Evolutionary conservation across 495 filamentous ascomycete species (phyloP).

Genomic region (Choiromyces venosus): DNA sequence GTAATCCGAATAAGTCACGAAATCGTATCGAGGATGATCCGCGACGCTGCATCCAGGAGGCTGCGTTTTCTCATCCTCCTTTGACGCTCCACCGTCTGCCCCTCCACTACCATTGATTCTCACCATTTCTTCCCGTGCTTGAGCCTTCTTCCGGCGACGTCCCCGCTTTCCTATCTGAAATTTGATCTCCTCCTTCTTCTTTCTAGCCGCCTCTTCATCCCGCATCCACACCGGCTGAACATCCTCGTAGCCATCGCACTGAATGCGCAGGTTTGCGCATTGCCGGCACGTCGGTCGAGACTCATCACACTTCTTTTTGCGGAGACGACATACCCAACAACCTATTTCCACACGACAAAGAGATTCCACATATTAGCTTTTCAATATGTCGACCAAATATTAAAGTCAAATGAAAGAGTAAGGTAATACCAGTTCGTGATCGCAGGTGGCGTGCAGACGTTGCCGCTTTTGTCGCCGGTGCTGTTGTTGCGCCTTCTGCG

Average conservation of each 20-base stretch:
- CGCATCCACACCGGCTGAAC: conserved; percentile 44
- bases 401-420: too few species aligned
- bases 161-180: conserved; percentile 32
- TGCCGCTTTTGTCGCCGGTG: too few species aligned
- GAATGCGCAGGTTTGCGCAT: conserved; percentile 42
- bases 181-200: conserved; percentile 38
- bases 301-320: conserved; percentile 48
- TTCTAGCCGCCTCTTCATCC: conserved; percentile 23
- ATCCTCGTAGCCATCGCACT: conserved; percentile 42
- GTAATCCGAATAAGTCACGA: too few species aligned
- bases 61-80: too few species aligned
- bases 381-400: background rate
- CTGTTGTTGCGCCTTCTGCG: too few species aligned
- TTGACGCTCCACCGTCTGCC: too few species aligned
- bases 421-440: conserved; percentile 34
- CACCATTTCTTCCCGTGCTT: background rate
- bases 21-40: too few species aligned
- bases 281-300: conserved; percentile 39
- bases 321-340: conserved; percentile 47
- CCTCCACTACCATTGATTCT: too few species aligned
- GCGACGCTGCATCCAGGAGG: too few species aligned
- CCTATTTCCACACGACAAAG: conserved; percentile 24
- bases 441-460: conserved; percentile 32
- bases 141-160: conserved; percentile 17
- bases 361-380: conserved; percentile 4